These are phyloP conservation scores for Phaeosphaeriaceae sp. DNA, from an alignment of 2,329 filamentous ascomycete genomes.

Conservation along the genomic window DNA sequence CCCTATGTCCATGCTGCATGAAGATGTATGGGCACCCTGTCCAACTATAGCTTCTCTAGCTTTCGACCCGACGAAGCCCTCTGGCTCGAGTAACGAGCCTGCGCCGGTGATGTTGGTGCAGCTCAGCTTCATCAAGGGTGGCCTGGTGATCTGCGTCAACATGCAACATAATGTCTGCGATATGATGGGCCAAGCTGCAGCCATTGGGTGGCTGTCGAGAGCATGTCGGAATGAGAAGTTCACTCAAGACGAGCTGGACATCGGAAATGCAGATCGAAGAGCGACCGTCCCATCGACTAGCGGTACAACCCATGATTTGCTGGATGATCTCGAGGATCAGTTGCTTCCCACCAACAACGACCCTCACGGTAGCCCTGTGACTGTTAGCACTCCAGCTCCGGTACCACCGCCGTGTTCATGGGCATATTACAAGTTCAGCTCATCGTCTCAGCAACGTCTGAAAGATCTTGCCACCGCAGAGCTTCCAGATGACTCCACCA, in stretches of 20 bases:
- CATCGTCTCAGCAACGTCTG: conserved; percentile 47
- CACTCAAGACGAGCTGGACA: conserved; percentile 52
- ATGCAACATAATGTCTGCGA: conserved; percentile 61
- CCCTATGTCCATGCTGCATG: conserved; percentile 59
- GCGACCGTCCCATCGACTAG: conserved; percentile 50
- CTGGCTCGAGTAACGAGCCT: conserved; percentile 24
- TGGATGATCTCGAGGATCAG: conserved; percentile 47
- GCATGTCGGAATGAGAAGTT: conserved; percentile 57
- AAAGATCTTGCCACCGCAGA: conserved; percentile 49
- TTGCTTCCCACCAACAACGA: conserved; percentile 23
- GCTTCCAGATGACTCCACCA: conserved; percentile 16
- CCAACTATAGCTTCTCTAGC: conserved; percentile 50
- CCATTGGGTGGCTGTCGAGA: conserved; percentile 58
- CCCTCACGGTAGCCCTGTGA: too few species aligned
- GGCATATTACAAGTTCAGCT: conserved; percentile 56
- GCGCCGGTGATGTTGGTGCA: conserved; percentile 56
- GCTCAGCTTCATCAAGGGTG: conserved; percentile 57
- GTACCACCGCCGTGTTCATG: conserved; percentile 45
- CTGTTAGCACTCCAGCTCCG: background rate
- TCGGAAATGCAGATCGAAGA: conserved; percentile 53
- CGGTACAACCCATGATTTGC: conserved; percentile 44
- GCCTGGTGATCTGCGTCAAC: conserved; percentile 58
- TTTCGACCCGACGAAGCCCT: conserved; percentile 16
- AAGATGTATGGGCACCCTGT: conserved; percentile 47
- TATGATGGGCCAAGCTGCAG: conserved; percentile 56